Conservation (phyloP, 2,329 filamentous ascomycete genomes). For the Tolypocladium album region DNA sequence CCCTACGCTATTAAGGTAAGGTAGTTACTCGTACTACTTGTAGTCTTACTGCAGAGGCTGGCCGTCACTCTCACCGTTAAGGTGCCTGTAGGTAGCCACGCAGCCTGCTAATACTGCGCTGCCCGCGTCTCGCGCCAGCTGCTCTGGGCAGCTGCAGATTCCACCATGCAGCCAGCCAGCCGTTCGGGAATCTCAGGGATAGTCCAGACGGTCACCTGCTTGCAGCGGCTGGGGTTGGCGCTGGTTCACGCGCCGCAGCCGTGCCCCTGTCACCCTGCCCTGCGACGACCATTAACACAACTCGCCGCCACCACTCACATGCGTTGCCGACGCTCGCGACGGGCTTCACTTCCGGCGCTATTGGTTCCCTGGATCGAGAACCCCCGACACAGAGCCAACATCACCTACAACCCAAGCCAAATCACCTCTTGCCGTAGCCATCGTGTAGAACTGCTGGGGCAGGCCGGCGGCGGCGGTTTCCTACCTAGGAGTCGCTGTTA, state of each 20-base stretch:
- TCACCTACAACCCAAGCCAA: background rate
- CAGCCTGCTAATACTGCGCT: no score
- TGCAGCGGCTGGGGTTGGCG: background rate
- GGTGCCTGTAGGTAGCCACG: no score
- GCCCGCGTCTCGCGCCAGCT: background rate
- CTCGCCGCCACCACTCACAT: background rate
- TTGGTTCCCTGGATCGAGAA: background rate
- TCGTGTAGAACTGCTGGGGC: background rate
- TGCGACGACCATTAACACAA: background rate
- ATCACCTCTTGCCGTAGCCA: background rate
- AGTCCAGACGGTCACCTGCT: background rate
- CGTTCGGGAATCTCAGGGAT: background rate
- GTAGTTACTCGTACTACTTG: no score
- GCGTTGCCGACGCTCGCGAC: background rate
- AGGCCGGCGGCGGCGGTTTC: background rate
- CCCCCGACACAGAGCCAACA: no score
- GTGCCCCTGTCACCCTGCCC: background rate
- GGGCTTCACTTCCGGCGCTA: background rate
- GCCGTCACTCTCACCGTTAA: no score
- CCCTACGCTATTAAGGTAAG: no score
- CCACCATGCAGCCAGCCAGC: background rate
- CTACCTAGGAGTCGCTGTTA: background rate
- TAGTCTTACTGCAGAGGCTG: no score
- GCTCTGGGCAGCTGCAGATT: no score
- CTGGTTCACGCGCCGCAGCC: background rate